phyloP scores from a whole-genome alignment of 192 early-diverging fungal species.

The Coemansia sp. region DNA sequence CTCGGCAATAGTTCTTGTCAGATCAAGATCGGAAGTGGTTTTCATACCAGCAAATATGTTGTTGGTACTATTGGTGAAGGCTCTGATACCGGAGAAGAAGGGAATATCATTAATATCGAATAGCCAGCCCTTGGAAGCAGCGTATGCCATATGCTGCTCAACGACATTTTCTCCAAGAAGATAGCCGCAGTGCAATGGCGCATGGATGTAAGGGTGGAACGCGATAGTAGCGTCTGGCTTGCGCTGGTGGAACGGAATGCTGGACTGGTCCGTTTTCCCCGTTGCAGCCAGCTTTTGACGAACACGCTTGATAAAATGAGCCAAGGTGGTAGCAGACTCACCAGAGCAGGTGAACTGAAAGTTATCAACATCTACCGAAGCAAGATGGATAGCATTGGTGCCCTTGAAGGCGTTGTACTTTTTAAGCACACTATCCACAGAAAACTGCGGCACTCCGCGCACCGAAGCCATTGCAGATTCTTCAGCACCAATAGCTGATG shows the following conservation, averaged over 20 bases:
- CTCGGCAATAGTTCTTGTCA: slow-evolving; percentile 18
- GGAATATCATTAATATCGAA: slow-evolving; percentile 62
- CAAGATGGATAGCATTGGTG: slow-evolving; percentile 55
- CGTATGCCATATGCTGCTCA: slow-evolving; percentile 63
- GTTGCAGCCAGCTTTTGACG: slow-evolving; percentile 76
- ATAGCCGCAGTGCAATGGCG: slow-evolving; percentile 69
- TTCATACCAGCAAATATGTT: neutral
- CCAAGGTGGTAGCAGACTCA: slow-evolving; percentile 53
- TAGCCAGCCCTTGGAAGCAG: slow-evolving; percentile 61
- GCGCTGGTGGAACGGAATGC: slow-evolving; percentile 78
- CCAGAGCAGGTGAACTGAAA: slow-evolving; percentile 77
- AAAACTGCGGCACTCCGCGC: slow-evolving; percentile 65
- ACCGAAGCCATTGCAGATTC: slow-evolving; percentile 84
- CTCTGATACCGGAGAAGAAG: slow-evolving; percentile 70
- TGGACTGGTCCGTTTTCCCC: slow-evolving; percentile 75
- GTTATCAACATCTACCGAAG: slow-evolving; percentile 72
- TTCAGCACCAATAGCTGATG: slow-evolving; percentile 72
- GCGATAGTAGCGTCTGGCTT: slow-evolving; percentile 78
- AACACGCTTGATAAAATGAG: slow-evolving; percentile 81
- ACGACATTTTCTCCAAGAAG: slow-evolving; percentile 64
- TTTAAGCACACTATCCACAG: slow-evolving; percentile 74
- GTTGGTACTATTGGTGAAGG: slow-evolving; percentile 56
- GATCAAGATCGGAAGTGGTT: neutral
- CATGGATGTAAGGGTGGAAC: slow-evolving; percentile 73
- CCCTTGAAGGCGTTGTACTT: slow-evolving; percentile 76